Conservation (phyloP, 2,329 filamentous ascomycete genomes). For the Didymella lethalis region DNA sequence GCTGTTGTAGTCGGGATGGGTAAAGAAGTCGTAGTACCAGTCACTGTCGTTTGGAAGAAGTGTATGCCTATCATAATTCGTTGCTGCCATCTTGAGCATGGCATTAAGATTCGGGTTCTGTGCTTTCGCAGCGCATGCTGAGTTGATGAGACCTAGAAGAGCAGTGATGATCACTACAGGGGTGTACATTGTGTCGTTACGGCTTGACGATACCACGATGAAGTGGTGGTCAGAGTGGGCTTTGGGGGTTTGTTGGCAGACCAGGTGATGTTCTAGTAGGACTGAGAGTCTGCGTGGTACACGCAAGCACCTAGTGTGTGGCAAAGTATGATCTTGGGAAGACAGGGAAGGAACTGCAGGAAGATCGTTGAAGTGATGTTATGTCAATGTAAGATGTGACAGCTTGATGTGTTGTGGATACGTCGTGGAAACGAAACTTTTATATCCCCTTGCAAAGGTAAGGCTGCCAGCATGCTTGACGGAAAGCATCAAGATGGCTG, state of each 20-base stretch:
- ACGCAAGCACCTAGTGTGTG: slow-evolving; percentile 5
- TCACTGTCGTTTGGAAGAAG: slow-evolving; percentile 53
- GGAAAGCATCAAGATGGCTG: slow-evolving; percentile 25
- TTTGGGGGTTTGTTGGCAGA: neutral
- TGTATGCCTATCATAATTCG: slow-evolving; percentile 56
- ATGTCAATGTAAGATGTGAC: neutral
- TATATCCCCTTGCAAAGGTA: slow-evolving; percentile 25
- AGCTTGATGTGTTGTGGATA: slow-evolving; percentile 1
- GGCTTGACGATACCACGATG: neutral
- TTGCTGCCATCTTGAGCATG: slow-evolving; percentile 49
- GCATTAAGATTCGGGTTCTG: slow-evolving; percentile 53
- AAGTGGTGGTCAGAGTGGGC: neutral
- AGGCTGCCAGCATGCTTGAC: slow-evolving; percentile 18
- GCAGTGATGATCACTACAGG: slow-evolving; percentile 19
- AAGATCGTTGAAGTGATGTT: neutral
- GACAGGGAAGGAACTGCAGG: neutral
- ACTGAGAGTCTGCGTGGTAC: slow-evolving; percentile 5
- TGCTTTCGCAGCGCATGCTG: slow-evolving; percentile 53
- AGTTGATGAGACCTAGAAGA: slow-evolving; percentile 24
- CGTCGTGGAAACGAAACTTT: slow-evolving; percentile 14
- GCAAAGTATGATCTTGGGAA: neutral
- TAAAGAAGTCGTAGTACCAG: slow-evolving; percentile 61
- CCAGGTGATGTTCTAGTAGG: slow-evolving; percentile 9
- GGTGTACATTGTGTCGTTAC: slow-evolving; percentile 8
- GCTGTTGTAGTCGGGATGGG: slow-evolving; percentile 54